Conservation (phyloP, 257 asterid species). For the Nicotiana benthamiana region DNA sequence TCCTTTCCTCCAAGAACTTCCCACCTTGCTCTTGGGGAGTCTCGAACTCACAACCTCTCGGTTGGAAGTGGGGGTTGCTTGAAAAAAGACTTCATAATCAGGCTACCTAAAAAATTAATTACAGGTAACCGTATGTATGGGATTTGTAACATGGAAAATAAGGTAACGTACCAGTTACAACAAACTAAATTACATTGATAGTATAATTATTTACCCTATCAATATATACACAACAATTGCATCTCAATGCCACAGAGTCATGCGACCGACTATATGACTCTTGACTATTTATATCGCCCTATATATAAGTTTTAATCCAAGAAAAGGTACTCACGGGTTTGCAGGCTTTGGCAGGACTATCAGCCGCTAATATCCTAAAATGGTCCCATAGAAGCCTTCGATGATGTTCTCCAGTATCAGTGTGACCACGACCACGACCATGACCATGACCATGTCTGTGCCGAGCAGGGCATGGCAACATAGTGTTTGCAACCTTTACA, state of each 20-base stretch:
- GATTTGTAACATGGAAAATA: no score
- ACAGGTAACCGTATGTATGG: neutral
- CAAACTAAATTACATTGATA: neutral
- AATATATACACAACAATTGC: neutral
- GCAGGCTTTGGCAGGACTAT: conserved; percentile 33
- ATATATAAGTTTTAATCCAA: neutral
- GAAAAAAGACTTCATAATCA: no score
- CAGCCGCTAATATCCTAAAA: conserved; percentile 41
- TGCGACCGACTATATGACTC: neutral
- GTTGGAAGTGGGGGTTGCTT: no score
- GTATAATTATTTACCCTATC: neutral
- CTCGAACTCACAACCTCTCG: no score
- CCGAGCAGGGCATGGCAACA: conserved; percentile 58
- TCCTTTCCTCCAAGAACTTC: no score
- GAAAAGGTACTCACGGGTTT: conserved; percentile 19
- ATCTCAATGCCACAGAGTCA: neutral
- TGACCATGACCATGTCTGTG: neutral
- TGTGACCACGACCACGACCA: neutral
- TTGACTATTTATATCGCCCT: neutral
- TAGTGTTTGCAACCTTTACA: conserved; percentile 37
- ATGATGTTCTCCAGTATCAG: conserved; percentile 19
- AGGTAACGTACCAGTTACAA: neutral
- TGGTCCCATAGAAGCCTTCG: conserved; percentile 57
- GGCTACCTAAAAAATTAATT: neutral
- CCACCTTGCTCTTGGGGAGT: no score